Conservation (phyloP, 768 basidiomycete genomes). For the Panaeolus papilionaceus region DNA sequence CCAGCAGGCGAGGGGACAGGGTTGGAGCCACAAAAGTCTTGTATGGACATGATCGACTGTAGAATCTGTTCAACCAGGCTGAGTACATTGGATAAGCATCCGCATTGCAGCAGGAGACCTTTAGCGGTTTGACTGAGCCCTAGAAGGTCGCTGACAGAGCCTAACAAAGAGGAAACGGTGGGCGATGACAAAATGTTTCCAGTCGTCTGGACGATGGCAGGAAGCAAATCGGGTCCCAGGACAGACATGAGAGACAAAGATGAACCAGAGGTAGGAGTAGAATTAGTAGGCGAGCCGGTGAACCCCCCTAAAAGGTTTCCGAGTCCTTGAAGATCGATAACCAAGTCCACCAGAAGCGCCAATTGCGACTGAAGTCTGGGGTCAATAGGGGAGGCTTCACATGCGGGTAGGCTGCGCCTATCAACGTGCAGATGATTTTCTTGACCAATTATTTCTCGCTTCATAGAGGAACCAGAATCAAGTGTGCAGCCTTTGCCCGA, state of each 20-base stretch:
- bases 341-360: slow-evolving; percentile 26
- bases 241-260: not conserved
- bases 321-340: slow-evolving; percentile 23
- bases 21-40: not conserved
- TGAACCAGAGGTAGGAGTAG: slow-evolving; percentile 8
- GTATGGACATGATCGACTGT: not conserved
- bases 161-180: slow-evolving; percentile 26
- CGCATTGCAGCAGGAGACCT: slow-evolving; percentile 18
- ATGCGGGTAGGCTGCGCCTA: not conserved
- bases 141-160: slow-evolving; percentile 25
- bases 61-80: slow-evolving; percentile 18
- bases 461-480: slow-evolving; percentile 11
- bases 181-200: slow-evolving; percentile 25
- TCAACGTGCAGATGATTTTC: slow-evolving; percentile 15
- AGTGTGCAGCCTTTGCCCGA: slow-evolving; percentile 29
- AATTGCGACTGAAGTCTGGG: slow-evolving; percentile 24
- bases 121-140: not conserved
- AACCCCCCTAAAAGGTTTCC: not conserved
- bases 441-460: slow-evolving; percentile 28
- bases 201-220: slow-evolving; percentile 25
- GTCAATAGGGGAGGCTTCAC: slow-evolving; percentile 14
- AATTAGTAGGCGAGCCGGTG: slow-evolving; percentile 1
- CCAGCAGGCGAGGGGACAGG: not conserved
- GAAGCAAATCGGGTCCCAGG: slow-evolving; percentile 15
- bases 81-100: slow-evolving; percentile 17